Evolutionary conservation across 139 green algal genomes (phyloP).

Genomic region (Chlamydomonas sp.): DNA sequence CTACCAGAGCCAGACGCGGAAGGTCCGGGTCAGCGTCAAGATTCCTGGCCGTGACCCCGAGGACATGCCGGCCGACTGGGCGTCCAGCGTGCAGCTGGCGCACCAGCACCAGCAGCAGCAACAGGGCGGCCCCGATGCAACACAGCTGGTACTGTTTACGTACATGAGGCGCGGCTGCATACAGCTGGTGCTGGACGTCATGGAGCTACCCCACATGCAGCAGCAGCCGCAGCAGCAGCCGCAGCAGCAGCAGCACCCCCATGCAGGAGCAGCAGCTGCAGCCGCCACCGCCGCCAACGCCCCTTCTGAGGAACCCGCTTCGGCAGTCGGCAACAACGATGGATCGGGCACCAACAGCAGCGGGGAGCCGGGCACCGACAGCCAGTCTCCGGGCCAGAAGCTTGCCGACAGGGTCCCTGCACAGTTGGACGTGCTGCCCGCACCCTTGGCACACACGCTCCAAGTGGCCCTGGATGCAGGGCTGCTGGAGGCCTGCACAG

Average conservation of each 20-base stretch:
- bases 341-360: no score
- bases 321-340: no score
- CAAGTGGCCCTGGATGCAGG: no score
- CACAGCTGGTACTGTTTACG: not conserved
- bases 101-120: not conserved
- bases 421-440: no score
- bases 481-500: not conserved
- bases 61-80: constrained; percentile 20
- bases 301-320: no score
- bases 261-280: not conserved
- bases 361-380: no score
- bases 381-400: no score
- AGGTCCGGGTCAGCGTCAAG: constrained; percentile 27
- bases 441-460: no score
- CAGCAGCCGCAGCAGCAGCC: not conserved
- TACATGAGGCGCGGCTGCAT: constrained; percentile 32
- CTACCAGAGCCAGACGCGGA: not conserved
- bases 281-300: no score
- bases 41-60: constrained; percentile 21
- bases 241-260: not conserved
- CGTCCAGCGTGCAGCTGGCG: not conserved
- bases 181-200: constrained; percentile 15
- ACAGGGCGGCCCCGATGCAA: not conserved
- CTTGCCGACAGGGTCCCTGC: no score
- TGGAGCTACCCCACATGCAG: not conserved